Base-by-base conservation (phyloP, 305 asterid species). In the Petunia hybrid region DNA sequence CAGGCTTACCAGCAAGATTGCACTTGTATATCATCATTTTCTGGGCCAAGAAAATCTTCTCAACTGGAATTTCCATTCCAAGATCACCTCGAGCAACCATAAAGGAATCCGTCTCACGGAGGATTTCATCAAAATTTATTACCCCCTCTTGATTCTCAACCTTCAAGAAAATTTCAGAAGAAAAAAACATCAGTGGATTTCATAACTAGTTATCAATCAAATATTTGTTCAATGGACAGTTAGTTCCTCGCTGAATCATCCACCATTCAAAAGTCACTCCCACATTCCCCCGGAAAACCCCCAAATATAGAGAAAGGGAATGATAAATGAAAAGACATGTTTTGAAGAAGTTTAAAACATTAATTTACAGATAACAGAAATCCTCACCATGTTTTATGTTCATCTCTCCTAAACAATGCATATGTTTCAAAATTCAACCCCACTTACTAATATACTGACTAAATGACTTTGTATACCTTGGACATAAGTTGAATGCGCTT, bases 1-100 rank as follows among this genome's bases (percentile, higher is more conserved):
- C 94, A 45, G 94, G 89, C 78, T 91, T 91, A 0, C 94, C 94
- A 46, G 81, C 91, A 64, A 86, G 87, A 82, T 91, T 91, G 80
- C 94, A 91, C 89, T 91, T 91, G 89, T 91, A 88, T 75, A 91
- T 91, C 94, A 89, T 91, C 92, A 91, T 83, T 78, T 91, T 91
- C 86, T 91, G 94, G 14, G 94, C 94, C 76, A 91, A 85, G 82
- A 88, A 91, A 80, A 91, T 89, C 80, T 91, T 91, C 80, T 91
- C 94, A 8, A 91, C 91, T 0, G 92, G 94, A 42, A 91, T 90
- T 81, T 90, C 94, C 94, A 90, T 90, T 35, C 94, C 94, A 59
- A 90, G 90, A 81, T 90, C 94, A 66, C 94, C 94, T 68, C 94
- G 89, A 70, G 94, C 94, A 78, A 90, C 94, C 94, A 90, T 90